Conservation (phyloP, 1,284 basidiomycete species). For the Austroboletus niveus region DNA sequence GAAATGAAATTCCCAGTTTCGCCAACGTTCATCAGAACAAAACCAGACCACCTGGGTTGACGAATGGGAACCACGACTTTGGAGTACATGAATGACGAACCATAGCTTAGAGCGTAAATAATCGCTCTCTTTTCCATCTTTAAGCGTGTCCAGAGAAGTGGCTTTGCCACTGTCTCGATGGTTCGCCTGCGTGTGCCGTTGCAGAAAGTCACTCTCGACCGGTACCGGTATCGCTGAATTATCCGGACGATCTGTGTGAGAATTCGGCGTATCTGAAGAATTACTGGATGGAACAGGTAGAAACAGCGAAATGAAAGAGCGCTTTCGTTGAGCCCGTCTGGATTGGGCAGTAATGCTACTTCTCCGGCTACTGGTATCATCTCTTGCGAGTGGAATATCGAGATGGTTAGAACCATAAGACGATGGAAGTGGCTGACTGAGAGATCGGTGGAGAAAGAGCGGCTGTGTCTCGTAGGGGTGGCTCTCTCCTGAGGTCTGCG, state of each 20-base stretch:
- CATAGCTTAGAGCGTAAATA: conserved; percentile 86
- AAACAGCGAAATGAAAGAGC: conserved; percentile 21
- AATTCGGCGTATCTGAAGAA: conserved; percentile 5
- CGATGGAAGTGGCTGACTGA: conserved; percentile 14
- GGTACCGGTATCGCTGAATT: conserved; percentile 23
- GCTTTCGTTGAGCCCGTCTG: conserved; percentile 23
- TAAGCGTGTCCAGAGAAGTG: neutral
- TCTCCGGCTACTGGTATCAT: conserved; percentile 28
- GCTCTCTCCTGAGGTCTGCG: conserved; percentile 9
- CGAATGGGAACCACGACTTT: neutral
- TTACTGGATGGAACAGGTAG: conserved; percentile 11
- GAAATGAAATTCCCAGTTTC: conserved; percentile 91
- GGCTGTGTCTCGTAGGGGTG: conserved; percentile 27
- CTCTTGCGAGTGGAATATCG: conserved; percentile 6
- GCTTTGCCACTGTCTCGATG: conserved; percentile 7
- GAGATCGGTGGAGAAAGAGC: conserved; percentile 26
- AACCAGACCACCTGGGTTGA: conserved; percentile 82
- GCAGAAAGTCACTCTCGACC: conserved; percentile 29
- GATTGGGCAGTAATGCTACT: conserved; percentile 21
- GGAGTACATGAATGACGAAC: conserved; percentile 38
- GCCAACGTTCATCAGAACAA: conserved; percentile 87
- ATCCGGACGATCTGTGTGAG: conserved; percentile 11
- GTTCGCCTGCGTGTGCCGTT: conserved; percentile 6
- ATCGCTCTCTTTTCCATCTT: conserved; percentile 49
- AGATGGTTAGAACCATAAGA: conserved; percentile 19